Base-by-base conservation (phyloP, 202 grass and related monocot genomes). In the Zizania palustris region DNA sequence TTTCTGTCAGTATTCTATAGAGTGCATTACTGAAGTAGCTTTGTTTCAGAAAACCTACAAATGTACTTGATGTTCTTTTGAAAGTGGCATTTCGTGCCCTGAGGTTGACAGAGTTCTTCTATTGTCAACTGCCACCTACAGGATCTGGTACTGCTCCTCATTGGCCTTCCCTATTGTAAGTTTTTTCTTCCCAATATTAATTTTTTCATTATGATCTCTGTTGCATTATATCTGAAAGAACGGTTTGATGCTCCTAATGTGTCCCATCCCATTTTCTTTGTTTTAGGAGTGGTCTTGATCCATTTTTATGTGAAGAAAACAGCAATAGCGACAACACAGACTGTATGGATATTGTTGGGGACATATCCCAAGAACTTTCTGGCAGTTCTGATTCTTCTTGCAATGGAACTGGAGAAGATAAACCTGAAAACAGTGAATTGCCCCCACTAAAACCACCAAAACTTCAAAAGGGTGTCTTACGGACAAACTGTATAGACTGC, bases 401-500 rank as follows among this genome's bases (percentile, higher is more conserved):
- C 67, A 85, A 83, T 72, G 79, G 79, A 71, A 83, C 56, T 4
- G 48, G 57, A 37, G 85, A 94, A 83, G 85, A 90, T 16, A 85
- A 87, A 85, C 66, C 43, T 62, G 85, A 80, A 60, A 87, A 69
- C 22, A 74, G 63, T 66, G 86, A 69, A 82, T 60, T 64, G 14
- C 58, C 64, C 40, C 62, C 39, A 37, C 73, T 78, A 73, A 93
- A 83, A 71, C 69, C 82, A 42, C 85, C 85, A 11, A 92, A 70
- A 60, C 90, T 98, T 53, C 95, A 98, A 63, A 92, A 85, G 37
- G 95, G 95, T 64, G 78, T 94, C 42, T 67, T 98, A 20, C 82
- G 95, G 60, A 92, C 95, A 40, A 98, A 98, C 80, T 98, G 95
- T 75, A 92, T 98, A 44, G 95, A 98, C 58, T 98, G 95, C 45